Conservation (phyloP, 1,284 basidiomycete species). For the Tilletia caries region DNA sequence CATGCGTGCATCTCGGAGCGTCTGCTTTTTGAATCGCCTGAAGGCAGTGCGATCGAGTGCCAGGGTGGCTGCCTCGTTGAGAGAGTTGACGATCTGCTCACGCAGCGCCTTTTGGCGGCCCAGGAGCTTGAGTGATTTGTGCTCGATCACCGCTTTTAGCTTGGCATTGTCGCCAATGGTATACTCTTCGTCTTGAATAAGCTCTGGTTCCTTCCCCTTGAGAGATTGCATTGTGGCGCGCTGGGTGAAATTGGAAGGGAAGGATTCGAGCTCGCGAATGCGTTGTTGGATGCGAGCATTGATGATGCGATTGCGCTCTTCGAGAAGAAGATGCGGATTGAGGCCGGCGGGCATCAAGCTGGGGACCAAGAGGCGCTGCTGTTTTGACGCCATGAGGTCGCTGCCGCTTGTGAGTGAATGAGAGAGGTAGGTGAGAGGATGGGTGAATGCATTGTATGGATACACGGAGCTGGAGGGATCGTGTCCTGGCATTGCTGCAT, state of each 20-base stretch:
- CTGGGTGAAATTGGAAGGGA: conserved; percentile 70
- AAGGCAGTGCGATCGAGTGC: conserved; percentile 84
- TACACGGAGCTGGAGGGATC: conserved; percentile 78
- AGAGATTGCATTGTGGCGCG: conserved; percentile 30
- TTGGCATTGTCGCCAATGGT: conserved; percentile 61
- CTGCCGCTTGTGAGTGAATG: conserved; percentile 39
- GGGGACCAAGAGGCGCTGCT: conserved; percentile 78
- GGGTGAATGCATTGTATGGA: conserved; percentile 89
- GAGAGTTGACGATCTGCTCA: conserved; percentile 78
- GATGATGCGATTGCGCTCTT: conserved; percentile 86
- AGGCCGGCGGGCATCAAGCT: conserved; percentile 88
- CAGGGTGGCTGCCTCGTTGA: conserved; percentile 84
- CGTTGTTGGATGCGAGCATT: conserved; percentile 85
- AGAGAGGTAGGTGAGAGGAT: conserved; percentile 68
- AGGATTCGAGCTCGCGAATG: conserved; percentile 77
- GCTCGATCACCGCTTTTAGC: conserved; percentile 85
- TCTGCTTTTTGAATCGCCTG: conserved; percentile 80
- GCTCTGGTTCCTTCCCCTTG: conserved; percentile 5
- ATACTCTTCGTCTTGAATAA: conserved; percentile 12
- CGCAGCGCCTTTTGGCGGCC: conserved; percentile 85
- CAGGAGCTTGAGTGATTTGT: conserved; percentile 84
- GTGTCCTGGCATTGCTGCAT: conserved; percentile 56
- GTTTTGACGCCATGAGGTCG: conserved; percentile 61
- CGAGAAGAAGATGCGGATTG: conserved; percentile 83
- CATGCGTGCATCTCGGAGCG: conserved; percentile 80